A percentile compares a stretch with the other conserved stretches of the same genome.
Conservation (phyloP, 2,329 filamentous ascomycete species). For the Paecilomyces sp. region DNA sequence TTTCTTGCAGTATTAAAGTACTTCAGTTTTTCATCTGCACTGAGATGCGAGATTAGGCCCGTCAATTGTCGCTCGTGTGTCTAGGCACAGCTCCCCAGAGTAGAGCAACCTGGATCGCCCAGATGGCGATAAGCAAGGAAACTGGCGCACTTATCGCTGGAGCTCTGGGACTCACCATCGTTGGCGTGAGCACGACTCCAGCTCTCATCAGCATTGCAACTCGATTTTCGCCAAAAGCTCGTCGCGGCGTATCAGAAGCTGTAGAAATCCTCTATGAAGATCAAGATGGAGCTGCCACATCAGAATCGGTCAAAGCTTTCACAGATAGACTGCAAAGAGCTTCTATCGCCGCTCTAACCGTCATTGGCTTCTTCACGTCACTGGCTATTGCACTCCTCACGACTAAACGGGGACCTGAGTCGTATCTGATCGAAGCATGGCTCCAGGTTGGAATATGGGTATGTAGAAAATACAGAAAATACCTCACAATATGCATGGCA, state of each 20-base stretch:
- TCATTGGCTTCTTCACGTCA: slow-evolving; percentile 49
- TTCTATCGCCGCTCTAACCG: slow-evolving; percentile 48
- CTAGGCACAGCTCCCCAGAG: background rate
- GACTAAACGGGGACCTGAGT: slow-evolving; percentile 27
- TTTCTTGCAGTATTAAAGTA: background rate
- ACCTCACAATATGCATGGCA: background rate
- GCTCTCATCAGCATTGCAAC: slow-evolving; percentile 14
- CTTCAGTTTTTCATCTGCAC: background rate
- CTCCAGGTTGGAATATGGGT: slow-evolving; percentile 58
- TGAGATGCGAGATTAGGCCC: background rate
- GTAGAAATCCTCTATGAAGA: slow-evolving; percentile 54
- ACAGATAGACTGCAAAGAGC: slow-evolving; percentile 54
- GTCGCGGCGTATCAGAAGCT: slow-evolving; percentile 12
- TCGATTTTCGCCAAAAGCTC: slow-evolving; percentile 10
- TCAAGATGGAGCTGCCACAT: slow-evolving; percentile 60
- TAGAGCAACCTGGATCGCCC: background rate
- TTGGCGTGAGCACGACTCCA: slow-evolving; percentile 17
- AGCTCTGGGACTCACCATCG: slow-evolving; percentile 17
- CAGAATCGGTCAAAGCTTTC: slow-evolving; percentile 56
- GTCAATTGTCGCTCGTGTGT: background rate
- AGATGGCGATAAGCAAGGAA: slow-evolving; percentile 2
- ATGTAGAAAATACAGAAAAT: slow-evolving; percentile 23
- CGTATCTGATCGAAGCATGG: slow-evolving; percentile 52
- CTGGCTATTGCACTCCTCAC: slow-evolving; percentile 51
- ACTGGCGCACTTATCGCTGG: slow-evolving; percentile 13